Evolutionary conservation across 345 rosid genomes (phyloP).

Genomic region (Citrus sp.): DNA sequence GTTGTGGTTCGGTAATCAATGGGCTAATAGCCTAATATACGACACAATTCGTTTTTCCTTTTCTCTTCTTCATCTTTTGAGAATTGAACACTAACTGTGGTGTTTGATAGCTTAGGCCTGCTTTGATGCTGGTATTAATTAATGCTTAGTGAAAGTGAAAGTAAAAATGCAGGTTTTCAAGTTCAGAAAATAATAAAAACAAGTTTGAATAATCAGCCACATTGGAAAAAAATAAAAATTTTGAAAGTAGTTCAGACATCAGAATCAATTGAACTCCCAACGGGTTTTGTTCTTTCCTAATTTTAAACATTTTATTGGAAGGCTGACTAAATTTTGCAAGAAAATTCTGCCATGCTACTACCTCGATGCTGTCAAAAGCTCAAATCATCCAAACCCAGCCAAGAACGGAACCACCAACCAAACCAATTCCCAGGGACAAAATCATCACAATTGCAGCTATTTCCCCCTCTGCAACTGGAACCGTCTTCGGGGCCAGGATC

Average conservation of each 20-base stretch:
- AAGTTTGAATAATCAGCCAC: background rate
- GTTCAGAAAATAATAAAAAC: background rate
- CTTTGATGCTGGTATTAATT: background rate
- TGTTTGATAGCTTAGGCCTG: background rate
- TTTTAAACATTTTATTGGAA: background rate
- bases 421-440: conserved; percentile 71
- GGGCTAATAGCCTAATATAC: background rate
- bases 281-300: background rate
- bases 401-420: conserved; percentile 72
- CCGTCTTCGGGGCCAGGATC: conserved; percentile 77
- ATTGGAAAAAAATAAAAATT: background rate
- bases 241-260: background rate
- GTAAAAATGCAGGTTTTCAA: background rate
- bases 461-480: conserved; percentile 68
- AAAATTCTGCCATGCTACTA: background rate
- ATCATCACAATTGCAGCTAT: conserved; percentile 71
- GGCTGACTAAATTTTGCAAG: background rate
- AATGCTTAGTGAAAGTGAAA: background rate
- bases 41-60: background rate
- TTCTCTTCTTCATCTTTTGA: background rate
- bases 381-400: conserved; percentile 86
- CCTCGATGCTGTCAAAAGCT: conserved; percentile 1
- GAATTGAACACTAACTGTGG: too few relatives aligned
- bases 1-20: background rate
- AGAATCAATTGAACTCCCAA: background rate